Conservation (phyloP, 2,329 filamentous ascomycete genomes). For the Xylariomycetidae sp. region DNA sequence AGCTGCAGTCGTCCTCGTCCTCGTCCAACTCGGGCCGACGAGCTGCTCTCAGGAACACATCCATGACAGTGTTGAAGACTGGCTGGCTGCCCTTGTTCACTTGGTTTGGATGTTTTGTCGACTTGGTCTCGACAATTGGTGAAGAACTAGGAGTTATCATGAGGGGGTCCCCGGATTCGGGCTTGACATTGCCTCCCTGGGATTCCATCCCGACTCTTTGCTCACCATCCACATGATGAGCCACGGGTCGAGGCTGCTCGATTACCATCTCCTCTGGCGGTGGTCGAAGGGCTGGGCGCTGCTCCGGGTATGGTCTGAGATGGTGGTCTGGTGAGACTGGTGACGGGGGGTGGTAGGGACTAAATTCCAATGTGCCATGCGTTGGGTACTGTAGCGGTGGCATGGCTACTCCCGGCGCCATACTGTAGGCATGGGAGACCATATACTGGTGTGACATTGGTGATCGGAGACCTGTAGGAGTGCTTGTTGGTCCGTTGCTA, state of each 20-base stretch:
- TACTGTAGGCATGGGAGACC: conserved; percentile 38
- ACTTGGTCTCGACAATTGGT: too few relatives aligned
- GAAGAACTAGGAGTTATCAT: too few relatives aligned
- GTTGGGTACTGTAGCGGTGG: conserved; percentile 15
- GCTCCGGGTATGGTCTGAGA: conserved; percentile 23
- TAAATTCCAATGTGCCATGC: conserved; percentile 39
- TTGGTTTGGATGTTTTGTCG: too few relatives aligned
- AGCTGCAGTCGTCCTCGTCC: conserved; percentile 24
- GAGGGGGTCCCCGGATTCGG: too few relatives aligned
- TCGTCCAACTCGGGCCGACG: too few relatives aligned
- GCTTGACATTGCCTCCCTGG: too few relatives aligned
- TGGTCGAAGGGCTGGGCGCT: conserved; percentile 22
- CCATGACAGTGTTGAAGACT: conserved; percentile 75
- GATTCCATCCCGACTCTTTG: too few relatives aligned
- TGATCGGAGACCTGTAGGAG: conserved; percentile 36
- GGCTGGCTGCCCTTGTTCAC: conserved; percentile 45
- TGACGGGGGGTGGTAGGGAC: conserved; percentile 32
- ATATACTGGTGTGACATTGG: conserved; percentile 44
- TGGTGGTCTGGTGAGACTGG: conserved; percentile 15
- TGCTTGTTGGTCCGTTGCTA: conserved; percentile 29
- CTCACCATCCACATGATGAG: too few relatives aligned
- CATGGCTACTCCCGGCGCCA: conserved; percentile 38
- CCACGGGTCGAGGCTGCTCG: too few relatives aligned
- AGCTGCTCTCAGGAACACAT: conserved; percentile 84
- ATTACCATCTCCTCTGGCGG: too few relatives aligned